Base-by-base conservation (phyloP, 2,329 filamentous ascomycete genomes). In the Colletotrichum sansevieriae region DNA sequence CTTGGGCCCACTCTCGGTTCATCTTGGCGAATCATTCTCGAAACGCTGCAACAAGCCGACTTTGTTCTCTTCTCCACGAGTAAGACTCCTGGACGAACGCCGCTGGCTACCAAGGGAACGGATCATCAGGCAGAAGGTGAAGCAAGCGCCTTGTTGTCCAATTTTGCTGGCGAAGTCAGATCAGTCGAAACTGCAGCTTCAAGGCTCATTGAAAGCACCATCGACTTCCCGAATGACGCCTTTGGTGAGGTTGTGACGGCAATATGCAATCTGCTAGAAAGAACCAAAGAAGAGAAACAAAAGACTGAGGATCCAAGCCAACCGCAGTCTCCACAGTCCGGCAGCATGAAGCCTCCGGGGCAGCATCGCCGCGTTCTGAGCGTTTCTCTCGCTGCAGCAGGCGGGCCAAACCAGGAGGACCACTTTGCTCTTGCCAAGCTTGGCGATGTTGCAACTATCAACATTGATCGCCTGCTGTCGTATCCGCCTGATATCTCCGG, bases 11-110 rank as follows among this genome's bases (percentile, higher is more conserved):
- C 94, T 0, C 84, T 99, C 1, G 90, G 92, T 41, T 85, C 87
- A 13, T 92, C 95, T 1, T 99, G 97, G 93, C 90, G 90, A 1
- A 98, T 99, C 66, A 85, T 99, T 15, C 86, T 99, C 1, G 95
- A 97, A 75, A 97, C 95, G 0, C 82, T 99, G 8, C 94, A 98
- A 75, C 93, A 98, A 78, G 95, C 95, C 3, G 96, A 98, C 74
- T 90, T 97, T 71, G 90, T 98, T 4, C 85, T 98, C 29, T 92
- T 91, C 63, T 86, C 88, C 11, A 88, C 85, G 13, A 85, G 85
- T 11, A 89, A 88, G 72, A 77, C 83, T 4, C 81, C 86, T 0
- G 86, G 85, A 0, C 83, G 84, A 62, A 85, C 85, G 2, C 82
- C 85, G 6, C 81, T 86, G 1, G 80, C 83, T 6, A 80, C 78